Conservation (phyloP, 805 yeast genomes). For the Kockiozyma suomiensis region DNA sequence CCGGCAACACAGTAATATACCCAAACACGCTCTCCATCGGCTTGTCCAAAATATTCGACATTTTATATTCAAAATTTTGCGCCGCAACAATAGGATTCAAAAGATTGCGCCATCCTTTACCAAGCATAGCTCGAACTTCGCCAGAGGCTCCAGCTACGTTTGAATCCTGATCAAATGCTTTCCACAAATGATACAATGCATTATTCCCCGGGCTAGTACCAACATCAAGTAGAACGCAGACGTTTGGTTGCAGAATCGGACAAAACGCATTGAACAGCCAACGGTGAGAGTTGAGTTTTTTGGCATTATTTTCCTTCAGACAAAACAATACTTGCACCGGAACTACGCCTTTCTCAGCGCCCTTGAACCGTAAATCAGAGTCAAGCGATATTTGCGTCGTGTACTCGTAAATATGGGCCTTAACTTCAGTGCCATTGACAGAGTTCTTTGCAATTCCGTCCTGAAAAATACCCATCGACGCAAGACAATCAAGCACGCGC, state of each 20-base stretch:
- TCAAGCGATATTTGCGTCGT: slow-evolving; percentile 94
- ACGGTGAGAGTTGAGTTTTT: slow-evolving; percentile 95
- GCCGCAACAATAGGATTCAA: slow-evolving; percentile 92
- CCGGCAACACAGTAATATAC: slow-evolving; percentile 90
- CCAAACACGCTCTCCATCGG: slow-evolving; percentile 96
- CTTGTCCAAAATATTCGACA: slow-evolving; percentile 91
- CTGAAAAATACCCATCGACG: slow-evolving; percentile 96
- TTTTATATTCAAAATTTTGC: slow-evolving; percentile 95
- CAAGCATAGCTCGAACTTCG: slow-evolving; percentile 93
- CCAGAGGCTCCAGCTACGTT: slow-evolving; percentile 99
- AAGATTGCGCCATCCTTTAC: slow-evolving; percentile 78
- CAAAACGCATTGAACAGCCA: slow-evolving; percentile 97
- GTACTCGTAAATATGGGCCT: slow-evolving; percentile 92
- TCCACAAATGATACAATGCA: slow-evolving; percentile 93
- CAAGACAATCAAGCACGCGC: slow-evolving; percentile 81
- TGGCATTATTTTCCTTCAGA: slow-evolving; percentile 86
- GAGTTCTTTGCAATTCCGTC: slow-evolving; percentile 95
- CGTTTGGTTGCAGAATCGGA: slow-evolving; percentile 89
- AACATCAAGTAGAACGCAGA: slow-evolving; percentile 87
- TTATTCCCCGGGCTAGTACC: slow-evolving; percentile 92
- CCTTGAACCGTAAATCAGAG: slow-evolving; percentile 83
- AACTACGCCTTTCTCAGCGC: slow-evolving; percentile 84
- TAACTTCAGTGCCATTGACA: slow-evolving; percentile 88
- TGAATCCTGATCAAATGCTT: slow-evolving; percentile 93
- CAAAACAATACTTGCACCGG: slow-evolving; percentile 95